These are phyloP conservation scores for Coemansia sp. DNA, from an alignment of 192 early-diverging fungal genomes.

Conservation along the genomic window DNA sequence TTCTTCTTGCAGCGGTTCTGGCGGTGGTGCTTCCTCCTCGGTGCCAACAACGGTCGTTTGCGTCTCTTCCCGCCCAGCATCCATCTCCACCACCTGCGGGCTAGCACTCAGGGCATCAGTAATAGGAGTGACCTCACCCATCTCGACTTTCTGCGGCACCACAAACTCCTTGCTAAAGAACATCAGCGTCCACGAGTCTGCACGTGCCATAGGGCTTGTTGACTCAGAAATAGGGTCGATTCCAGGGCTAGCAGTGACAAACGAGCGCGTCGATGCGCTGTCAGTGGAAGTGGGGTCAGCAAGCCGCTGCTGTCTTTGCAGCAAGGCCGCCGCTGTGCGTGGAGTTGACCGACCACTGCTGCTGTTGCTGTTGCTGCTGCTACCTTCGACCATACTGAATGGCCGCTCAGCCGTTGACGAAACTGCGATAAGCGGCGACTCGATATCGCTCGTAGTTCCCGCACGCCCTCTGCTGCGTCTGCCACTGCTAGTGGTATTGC, in stretches of 20 bases:
- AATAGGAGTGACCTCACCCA: background rate
- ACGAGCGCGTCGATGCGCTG: background rate
- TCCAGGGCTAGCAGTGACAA: conserved; percentile 2
- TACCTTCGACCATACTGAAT: conserved; percentile 50
- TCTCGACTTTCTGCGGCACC: conserved; percentile 15
- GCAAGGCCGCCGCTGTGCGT: background rate
- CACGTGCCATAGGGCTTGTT: background rate
- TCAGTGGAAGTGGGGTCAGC: background rate
- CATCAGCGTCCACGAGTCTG: conserved; percentile 56
- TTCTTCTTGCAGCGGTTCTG: background rate
- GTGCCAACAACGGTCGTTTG: background rate
- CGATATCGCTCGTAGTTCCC: conserved; percentile 53
- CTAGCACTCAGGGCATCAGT: background rate
- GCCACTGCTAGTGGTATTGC: background rate
- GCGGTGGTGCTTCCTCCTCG: background rate
- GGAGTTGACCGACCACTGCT: conserved; percentile 1
- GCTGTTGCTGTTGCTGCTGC: conserved; percentile 23
- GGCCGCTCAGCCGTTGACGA: conserved; percentile 21
- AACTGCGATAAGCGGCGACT: conserved; percentile 25
- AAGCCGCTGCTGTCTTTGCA: conserved; percentile 10
- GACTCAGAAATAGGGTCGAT: background rate
- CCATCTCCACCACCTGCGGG: background rate
- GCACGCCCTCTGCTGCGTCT: conserved; percentile 45
- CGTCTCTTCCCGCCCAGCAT: background rate
- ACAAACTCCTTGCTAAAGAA: conserved; percentile 54